Conservation (phyloP, 768 basidiomycete genomes). For the Termitomyces sp. region DNA sequence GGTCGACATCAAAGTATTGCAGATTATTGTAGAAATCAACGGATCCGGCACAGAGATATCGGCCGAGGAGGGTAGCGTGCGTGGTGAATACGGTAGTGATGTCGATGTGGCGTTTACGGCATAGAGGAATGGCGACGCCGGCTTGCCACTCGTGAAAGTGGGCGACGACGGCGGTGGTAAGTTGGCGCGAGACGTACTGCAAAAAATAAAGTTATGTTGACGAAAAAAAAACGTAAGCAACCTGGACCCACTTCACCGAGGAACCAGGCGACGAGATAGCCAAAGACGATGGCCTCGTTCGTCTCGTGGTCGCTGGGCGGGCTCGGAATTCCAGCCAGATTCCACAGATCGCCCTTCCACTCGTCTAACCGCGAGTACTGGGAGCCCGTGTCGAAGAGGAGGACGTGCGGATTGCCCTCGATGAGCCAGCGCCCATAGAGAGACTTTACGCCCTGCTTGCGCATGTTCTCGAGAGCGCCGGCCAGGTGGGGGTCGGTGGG, state of each 20-base stretch:
- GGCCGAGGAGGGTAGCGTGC: conserved; percentile 95
- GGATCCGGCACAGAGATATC: conserved; percentile 96
- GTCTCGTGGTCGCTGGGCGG: conserved; percentile 97
- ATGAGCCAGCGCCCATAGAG: conserved; percentile 98
- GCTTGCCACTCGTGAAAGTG: conserved; percentile 99
- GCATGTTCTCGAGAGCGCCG: conserved; percentile 77
- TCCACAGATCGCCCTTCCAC: conserved; percentile 99
- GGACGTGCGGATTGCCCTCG: conserved; percentile 91
- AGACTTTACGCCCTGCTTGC: conserved; percentile 84
- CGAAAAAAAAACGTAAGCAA: conserved; percentile 2
- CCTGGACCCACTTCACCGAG: conserved; percentile 79
- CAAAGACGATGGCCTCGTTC: conserved; percentile 96
- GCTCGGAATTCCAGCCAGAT: conserved; percentile 93
- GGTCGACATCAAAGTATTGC: conserved; percentile 99
- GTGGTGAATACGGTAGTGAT: conserved; percentile 99
- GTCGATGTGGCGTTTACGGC: conserved; percentile 95
- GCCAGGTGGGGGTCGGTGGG: conserved; percentile 77
- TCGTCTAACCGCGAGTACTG: conserved; percentile 88
- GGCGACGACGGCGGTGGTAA: conserved; percentile 83
- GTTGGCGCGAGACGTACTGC: conserved; percentile 81
- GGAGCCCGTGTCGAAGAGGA: conserved; percentile 93
- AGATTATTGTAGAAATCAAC: conserved; percentile 99
- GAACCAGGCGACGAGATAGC: conserved; percentile 99
- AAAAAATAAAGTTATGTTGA: conserved; percentile 1
- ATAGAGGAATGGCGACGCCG: conserved; percentile 90